Evolutionary conservation across 768 basidiomycete species (phyloP).

Genomic region (Podaxis sp.): DNA sequence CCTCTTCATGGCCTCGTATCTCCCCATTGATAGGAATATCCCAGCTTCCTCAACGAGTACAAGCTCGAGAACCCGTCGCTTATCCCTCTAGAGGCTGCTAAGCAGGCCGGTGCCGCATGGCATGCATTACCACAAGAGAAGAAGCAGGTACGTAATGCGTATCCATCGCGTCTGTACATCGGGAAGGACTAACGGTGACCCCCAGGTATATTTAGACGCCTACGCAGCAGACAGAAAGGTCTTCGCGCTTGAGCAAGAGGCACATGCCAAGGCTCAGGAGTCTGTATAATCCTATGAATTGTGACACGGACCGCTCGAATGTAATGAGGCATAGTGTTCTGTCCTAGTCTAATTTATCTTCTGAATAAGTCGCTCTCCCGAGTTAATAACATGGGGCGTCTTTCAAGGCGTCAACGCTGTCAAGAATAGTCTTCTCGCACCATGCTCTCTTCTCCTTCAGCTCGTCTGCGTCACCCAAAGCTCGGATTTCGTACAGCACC

Average conservation of each 20-base stretch:
- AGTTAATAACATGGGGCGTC: constrained; percentile 50
- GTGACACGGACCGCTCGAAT: neutral
- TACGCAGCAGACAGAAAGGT: neutral
- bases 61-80: neutral
- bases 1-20: neutral
- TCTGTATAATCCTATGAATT: neutral
- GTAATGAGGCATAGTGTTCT: neutral
- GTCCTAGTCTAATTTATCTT: constrained; percentile 1
- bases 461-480: constrained; percentile 13
- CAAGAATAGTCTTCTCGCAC: constrained; percentile 42
- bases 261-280: neutral
- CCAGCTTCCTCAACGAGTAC: constrained; percentile 12
- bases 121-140: constrained; percentile 7
- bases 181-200: neutral
- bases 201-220: neutral
- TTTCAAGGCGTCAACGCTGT: constrained; percentile 41
- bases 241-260: neutral
- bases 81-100: neutral
- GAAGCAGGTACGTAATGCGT: constrained; percentile 14
- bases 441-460: constrained; percentile 30
- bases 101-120: constrained; percentile 11
- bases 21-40: neutral
- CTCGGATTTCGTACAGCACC: constrained; percentile 39
- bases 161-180: neutral
- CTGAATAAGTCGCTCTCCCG: neutral